Evolutionary conservation across 768 basidiomycete species (phyloP).

Genomic region (Mycena latifolia): DNA sequence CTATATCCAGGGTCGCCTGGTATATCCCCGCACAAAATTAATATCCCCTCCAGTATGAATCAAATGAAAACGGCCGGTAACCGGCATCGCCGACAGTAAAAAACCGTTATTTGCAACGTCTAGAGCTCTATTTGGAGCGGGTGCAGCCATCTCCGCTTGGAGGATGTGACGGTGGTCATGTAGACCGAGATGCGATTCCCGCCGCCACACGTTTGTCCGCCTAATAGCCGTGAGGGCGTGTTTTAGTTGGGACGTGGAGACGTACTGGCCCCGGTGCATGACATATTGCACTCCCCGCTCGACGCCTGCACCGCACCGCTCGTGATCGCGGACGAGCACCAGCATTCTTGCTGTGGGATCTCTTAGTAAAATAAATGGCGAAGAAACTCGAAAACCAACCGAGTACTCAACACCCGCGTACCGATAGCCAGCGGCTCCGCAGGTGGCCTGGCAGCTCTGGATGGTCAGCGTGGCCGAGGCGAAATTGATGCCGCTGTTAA

Average conservation of each 20-base stretch:
- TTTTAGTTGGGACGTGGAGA: background rate
- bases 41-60: too few species aligned
- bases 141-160: background rate
- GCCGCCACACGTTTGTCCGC: slow-evolving; percentile 46
- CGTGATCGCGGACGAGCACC: slow-evolving; percentile 4
- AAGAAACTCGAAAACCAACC: too few species aligned
- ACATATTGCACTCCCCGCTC: slow-evolving; percentile 12
- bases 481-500: slow-evolving; percentile 37
- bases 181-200: slow-evolving; percentile 43
- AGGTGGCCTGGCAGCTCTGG: slow-evolving; percentile 44
- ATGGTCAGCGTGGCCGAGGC: slow-evolving; percentile 41
- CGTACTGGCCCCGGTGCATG: slow-evolving; percentile 17
- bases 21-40: too few species aligned
- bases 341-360: slow-evolving; percentile 8
- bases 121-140: background rate
- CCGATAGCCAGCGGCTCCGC: slow-evolving; percentile 40
- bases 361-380: slow-evolving; percentile 6
- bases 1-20: too few species aligned
- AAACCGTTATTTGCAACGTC: too few species aligned
- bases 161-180: background rate
- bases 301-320: background rate
- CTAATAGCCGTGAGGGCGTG: background rate
- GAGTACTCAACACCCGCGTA: slow-evolving; percentile 50
- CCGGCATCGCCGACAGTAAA: too few species aligned
- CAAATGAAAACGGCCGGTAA: too few species aligned